Base-by-base conservation (phyloP, 192 early-diverging fungal species). In the Coemansia sp. region DNA sequence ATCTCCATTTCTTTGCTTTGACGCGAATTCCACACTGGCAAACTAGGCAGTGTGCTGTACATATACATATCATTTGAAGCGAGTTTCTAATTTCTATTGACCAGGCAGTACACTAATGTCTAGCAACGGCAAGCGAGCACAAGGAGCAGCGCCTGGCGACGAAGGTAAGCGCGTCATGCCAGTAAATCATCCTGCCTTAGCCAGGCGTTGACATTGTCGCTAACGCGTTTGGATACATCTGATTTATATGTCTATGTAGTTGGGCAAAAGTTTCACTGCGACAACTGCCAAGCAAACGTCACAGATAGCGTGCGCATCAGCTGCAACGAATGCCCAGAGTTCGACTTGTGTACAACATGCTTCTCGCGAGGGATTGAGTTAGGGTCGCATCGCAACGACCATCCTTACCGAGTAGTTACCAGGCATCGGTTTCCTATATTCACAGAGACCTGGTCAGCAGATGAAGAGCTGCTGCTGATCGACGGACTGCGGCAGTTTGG, bases 331-430 rank as follows among this genome's bases (percentile, higher is more conserved):
- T 94, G 92, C 62, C 73, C 87, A 65, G 94, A 98, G 78, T 93
- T 98, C 76, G 94, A 98, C 78, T 84, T 98, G 12, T 99, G 98
- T 72, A 91, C 97, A 55, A 88, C 89, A 7, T 99, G 98, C 72
- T 99, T 99, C 77, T 89, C 89, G 51, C 78, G 76, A 38, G 98
- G 96, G 19, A 84, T 84, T 42, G 95, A 97, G 84, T 69, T 89
- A 4, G 90, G 89, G 6, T 75, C 86, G 34, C 98, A 99, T 70
- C 88, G 86, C 64, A 89, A 89, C 55, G 86, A 86, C 84, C 98
- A 99, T 67, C 78, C 89, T 48, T 99, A 98, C 76, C 76, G 94
- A 17, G 93, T 99, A 41, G 91, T 96, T 84, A 75, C 80, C 11
- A 69, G 77, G 38, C 73, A 74, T 66, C 73, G 72, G 21, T 98